A percentile compares a stretch with the other conserved stretches of the same genome.
phyloP scores from a whole-genome alignment of 78 protist genomes.

The Corallochytrium limacisporum region DNA sequence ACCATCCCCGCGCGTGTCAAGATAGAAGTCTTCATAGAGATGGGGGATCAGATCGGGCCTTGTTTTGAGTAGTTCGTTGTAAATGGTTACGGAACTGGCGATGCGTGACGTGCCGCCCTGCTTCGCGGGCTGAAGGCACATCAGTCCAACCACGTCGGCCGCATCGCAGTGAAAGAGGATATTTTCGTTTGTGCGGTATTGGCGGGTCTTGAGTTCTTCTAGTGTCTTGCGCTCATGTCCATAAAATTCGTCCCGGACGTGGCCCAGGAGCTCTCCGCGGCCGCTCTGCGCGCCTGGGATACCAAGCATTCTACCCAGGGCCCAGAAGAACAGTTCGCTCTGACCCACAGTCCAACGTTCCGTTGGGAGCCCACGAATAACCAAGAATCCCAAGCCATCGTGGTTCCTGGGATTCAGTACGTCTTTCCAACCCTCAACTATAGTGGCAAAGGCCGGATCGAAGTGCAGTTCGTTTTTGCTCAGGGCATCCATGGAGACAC shows the following conservation, averaged over 20 bases:
- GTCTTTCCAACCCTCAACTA: too few relatives aligned
- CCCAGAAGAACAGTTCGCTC: background rate
- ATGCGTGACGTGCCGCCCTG: background rate
- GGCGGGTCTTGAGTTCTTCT: background rate
- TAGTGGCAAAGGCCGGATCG: too few relatives aligned
- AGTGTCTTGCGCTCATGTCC: background rate
- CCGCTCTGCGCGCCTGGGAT: background rate
- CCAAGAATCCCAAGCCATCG: background rate
- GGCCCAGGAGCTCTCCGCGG: background rate
- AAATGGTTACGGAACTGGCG: background rate
- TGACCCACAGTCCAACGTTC: background rate
- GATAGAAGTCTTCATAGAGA: background rate
- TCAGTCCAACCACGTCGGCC: background rate
- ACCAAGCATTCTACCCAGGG: background rate
- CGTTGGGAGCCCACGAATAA: background rate
- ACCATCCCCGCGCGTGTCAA: background rate
- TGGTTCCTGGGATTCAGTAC: too few relatives aligned
- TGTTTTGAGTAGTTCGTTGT: background rate
- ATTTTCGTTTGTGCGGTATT: background rate
- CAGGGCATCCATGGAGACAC: too few relatives aligned
- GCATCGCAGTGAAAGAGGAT: background rate
- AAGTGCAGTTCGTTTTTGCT: too few relatives aligned
- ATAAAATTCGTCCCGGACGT: background rate
- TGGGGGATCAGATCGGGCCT: background rate
- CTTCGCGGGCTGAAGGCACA: background rate